These are phyloP conservation scores for Dendrobium catenatum DNA, from an alignment of 106 monocot species.

Conservation along the genomic window DNA sequence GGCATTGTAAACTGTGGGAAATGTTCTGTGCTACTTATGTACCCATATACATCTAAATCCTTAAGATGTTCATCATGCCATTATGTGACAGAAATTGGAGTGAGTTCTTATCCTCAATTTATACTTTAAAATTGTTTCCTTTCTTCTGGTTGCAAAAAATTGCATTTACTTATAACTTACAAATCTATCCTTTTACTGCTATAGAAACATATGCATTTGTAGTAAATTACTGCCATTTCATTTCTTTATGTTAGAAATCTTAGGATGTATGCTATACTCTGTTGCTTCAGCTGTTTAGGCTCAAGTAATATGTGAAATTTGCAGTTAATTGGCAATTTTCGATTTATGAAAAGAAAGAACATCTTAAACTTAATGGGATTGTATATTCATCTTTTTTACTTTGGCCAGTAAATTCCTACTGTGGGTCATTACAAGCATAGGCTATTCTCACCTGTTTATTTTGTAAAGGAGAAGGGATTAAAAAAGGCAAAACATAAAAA, in stretches of 20 bases:
- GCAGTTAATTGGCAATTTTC: no score
- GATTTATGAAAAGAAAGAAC: no score
- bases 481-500: no score
- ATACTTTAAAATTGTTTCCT: background rate
- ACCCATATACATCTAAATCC: conserved; percentile 60
- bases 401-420: no score
- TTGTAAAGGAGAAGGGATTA: no score
- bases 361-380: no score
- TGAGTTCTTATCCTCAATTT: conserved; percentile 18
- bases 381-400: no score
- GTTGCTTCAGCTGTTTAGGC: no score
- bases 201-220: background rate
- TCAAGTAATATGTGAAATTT: no score
- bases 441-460: no score
- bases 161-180: background rate
- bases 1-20: conserved; percentile 65
- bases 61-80: conserved; percentile 62
- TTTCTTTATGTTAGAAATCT: background rate
- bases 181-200: background rate
- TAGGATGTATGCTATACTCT: no score
- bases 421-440: no score
- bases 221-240: background rate
- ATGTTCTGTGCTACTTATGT: conserved; percentile 59
- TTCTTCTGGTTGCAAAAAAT: background rate
- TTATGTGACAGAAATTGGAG: conserved; percentile 66